Evolutionary conservation across 2,329 filamentous ascomycete genomes (phyloP).

Genomic region (Aphanocladium album): DNA sequence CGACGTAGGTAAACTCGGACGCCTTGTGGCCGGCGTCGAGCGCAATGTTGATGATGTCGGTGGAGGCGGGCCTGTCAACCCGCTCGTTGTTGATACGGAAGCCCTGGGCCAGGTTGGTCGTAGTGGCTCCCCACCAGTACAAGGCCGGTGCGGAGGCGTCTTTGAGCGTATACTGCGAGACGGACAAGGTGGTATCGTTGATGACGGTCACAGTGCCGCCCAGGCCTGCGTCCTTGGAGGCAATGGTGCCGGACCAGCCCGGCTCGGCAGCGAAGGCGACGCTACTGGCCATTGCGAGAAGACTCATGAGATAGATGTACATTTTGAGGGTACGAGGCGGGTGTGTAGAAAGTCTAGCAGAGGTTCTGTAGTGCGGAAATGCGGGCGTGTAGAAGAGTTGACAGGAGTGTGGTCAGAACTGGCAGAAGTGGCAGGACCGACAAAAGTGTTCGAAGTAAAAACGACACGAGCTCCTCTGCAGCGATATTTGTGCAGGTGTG

Average conservation of each 20-base stretch:
- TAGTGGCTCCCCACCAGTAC: constrained; percentile 24
- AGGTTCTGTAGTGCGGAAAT: no score
- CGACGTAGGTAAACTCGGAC: constrained; percentile 19
- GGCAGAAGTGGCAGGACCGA: no score
- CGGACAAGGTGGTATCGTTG: constrained; percentile 18
- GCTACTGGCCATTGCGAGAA: constrained; percentile 5
- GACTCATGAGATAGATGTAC: not conserved
- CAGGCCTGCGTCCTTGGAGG: constrained; percentile 22
- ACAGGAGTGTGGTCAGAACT: no score
- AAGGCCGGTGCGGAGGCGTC: constrained; percentile 23
- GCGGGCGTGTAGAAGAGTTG: no score
- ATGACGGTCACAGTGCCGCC: constrained; percentile 20
- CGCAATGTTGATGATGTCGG: constrained; percentile 17
- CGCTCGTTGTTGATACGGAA: constrained; percentile 24
- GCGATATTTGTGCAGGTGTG: no score
- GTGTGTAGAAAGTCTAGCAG: no score
- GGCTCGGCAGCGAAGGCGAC: constrained; percentile 14
- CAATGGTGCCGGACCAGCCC: constrained; percentile 18
- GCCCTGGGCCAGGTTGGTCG: constrained; percentile 17
- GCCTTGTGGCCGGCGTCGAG: constrained; percentile 22
- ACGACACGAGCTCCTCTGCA: no score
- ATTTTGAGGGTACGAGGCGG: no score
- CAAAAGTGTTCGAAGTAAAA: no score
- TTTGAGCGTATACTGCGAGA: constrained; percentile 21
- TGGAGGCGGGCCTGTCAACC: constrained; percentile 16